Evolutionary conservation across 768 basidiomycete genomes (phyloP).

Genomic region (Termitomyces sp.): DNA sequence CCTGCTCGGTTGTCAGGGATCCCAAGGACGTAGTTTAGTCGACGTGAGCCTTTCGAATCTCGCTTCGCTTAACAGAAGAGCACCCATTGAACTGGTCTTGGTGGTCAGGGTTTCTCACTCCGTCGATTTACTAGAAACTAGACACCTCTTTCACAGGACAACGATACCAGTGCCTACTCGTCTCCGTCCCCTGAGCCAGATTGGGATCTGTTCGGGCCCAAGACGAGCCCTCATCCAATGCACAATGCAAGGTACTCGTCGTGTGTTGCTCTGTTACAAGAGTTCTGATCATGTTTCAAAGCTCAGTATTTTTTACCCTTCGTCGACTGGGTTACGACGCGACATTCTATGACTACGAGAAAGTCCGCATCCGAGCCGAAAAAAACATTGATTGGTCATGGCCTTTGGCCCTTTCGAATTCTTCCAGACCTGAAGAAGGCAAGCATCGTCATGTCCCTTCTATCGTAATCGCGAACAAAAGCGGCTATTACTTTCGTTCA

Average conservation of each 20-base stretch:
- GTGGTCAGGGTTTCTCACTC: constrained; percentile 5
- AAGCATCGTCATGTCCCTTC: neutral
- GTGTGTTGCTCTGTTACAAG: neutral
- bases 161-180: neutral
- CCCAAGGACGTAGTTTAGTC: neutral
- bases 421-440: neutral
- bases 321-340: neutral
- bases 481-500: neutral
- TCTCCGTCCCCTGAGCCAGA: neutral
- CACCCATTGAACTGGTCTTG: constrained; percentile 13
- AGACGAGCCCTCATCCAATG: neutral
- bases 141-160: neutral
- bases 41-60: constrained; percentile 12
- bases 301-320: constrained; percentile 7
- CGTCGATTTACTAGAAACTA: neutral
- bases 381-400: neutral
- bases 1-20: neutral
- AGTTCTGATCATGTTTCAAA: neutral
- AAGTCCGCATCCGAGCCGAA: neutral
- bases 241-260: constrained; percentile 1
- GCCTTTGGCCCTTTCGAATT: neutral
- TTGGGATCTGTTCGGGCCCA: neutral
- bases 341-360: neutral
- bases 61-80: neutral
- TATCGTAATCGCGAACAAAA: neutral